These are phyloP conservation scores for Gastroboletus turbinatus DNA, from an alignment of 1,284 basidiomycete genomes.

Conservation along the genomic window DNA sequence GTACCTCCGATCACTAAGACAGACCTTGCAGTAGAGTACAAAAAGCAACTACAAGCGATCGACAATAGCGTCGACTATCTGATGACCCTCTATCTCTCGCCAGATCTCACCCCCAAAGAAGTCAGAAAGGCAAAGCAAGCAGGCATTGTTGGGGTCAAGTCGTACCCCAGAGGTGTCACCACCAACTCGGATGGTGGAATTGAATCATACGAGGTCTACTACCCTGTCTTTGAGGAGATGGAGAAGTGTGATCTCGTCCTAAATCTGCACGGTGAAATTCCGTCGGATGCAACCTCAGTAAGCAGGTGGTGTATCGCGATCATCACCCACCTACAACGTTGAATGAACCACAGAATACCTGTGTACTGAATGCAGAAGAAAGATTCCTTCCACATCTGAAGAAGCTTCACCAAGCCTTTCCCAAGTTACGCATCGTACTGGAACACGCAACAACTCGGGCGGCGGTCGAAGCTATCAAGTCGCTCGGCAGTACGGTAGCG, in stretches of 20 bases:
- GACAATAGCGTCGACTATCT: conserved; percentile 84
- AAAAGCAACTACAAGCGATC: conserved; percentile 70
- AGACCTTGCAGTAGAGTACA: conserved; percentile 82
- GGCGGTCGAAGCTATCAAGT: conserved; percentile 89
- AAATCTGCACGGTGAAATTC: conserved; percentile 97
- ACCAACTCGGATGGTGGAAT: conserved; percentile 98
- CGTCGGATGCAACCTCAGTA: conserved; percentile 81
- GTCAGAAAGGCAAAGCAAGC: conserved; percentile 84
- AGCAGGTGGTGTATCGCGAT: conserved; percentile 27
- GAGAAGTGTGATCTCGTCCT: conserved; percentile 91
- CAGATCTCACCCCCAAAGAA: conserved; percentile 88
- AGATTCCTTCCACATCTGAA: conserved; percentile 88
- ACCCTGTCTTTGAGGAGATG: conserved; percentile 95
- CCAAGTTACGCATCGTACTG: conserved; percentile 92
- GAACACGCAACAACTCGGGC: conserved; percentile 98
- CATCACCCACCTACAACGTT: conserved; percentile 4
- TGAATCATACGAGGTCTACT: conserved; percentile 94
- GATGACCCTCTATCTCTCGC: conserved; percentile 95
- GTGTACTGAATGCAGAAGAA: conserved; percentile 92
- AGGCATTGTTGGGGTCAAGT: conserved; percentile 96
- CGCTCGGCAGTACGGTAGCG: conserved; percentile 85
- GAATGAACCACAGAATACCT: conserved; percentile 66
- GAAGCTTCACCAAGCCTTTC: conserved; percentile 84
- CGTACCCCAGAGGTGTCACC: conserved; percentile 96
- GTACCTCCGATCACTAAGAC: conserved; percentile 90